A percentile compares a stretch with the other conserved stretches of the same genome.
phyloP scores from a whole-genome alignment of 306 rosid genomes.

The Prosopis cineraria region DNA sequence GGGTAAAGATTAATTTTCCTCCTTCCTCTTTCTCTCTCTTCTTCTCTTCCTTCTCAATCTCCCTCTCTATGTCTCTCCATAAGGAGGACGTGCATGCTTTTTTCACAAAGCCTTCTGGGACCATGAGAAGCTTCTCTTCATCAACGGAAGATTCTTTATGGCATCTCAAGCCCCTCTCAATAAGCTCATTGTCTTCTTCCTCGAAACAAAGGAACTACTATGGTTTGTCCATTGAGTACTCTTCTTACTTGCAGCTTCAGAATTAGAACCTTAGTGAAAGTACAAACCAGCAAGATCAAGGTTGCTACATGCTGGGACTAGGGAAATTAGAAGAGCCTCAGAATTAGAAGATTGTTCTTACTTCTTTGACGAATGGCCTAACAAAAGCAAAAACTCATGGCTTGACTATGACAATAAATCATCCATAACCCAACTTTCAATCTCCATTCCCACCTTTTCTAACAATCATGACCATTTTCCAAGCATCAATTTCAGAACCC shows the following conservation, averaged over 20 bases:
- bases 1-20: too few species aligned
- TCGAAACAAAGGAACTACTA: constrained; percentile 66
- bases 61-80: too few species aligned
- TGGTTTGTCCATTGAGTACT: constrained; percentile 56
- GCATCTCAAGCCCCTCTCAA: constrained; percentile 85
- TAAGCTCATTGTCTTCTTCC: constrained; percentile 71
- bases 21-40: too few species aligned
- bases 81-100: constrained; percentile 81
- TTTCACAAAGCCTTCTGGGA: constrained; percentile 87
- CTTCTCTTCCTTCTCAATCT: too few species aligned
- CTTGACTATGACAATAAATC: constrained; percentile 83
- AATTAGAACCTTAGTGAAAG: constrained; percentile 47
- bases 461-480: constrained; percentile 60
- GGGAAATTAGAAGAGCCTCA: constrained; percentile 61
- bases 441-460: constrained; percentile 62
- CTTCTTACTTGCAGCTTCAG: constrained; percentile 71
- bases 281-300: constrained; percentile 50
- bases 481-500: constrained; percentile 58
- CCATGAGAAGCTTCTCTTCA: constrained; percentile 75
- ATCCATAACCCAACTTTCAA: constrained; percentile 85
- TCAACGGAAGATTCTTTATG: constrained; percentile 71
- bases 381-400: constrained; percentile 69
- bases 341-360: constrained; percentile 81
- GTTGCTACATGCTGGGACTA: constrained; percentile 41
- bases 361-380: constrained; percentile 95